Evolutionary conservation across 768 basidiomycete species (phyloP).

Genomic region (Leccinum rimulosum): DNA sequence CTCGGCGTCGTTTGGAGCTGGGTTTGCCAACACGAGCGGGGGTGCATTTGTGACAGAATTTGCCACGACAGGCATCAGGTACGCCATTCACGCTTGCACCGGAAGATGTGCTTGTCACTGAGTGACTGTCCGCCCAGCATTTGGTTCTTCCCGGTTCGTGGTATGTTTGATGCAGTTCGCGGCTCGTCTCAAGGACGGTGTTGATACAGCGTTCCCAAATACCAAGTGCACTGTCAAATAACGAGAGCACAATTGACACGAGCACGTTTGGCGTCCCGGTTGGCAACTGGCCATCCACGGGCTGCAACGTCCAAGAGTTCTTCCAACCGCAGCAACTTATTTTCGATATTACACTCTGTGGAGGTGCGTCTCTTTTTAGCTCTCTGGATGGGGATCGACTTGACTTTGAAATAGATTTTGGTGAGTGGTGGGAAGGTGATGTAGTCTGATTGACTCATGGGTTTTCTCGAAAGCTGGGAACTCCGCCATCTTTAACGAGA

Average conservation of each 20-base stretch:
- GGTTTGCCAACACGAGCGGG: slow-evolving; percentile 63
- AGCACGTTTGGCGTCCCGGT: slow-evolving; percentile 61
- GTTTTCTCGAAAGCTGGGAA: slow-evolving; percentile 44
- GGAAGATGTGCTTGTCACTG: neutral
- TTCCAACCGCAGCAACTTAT: slow-evolving; percentile 66
- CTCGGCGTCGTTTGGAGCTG: slow-evolving; percentile 58
- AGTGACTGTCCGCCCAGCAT: slow-evolving; percentile 15
- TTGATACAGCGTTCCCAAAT: slow-evolving; percentile 37
- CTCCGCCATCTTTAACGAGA: slow-evolving; percentile 50
- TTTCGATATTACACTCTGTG: slow-evolving; percentile 73
- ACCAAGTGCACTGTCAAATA: slow-evolving; percentile 45
- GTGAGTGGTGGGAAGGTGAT: slow-evolving; percentile 18
- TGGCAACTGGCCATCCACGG: slow-evolving; percentile 61
- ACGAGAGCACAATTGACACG: slow-evolving; percentile 52
- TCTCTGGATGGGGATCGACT: slow-evolving; percentile 16
- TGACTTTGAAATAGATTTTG: slow-evolving; percentile 28
- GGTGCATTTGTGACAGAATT: slow-evolving; percentile 78
- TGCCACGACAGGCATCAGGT: slow-evolving; percentile 64
- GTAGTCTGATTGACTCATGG: slow-evolving; percentile 6
- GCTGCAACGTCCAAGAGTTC: slow-evolving; percentile 51
- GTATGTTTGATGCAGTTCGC: neutral
- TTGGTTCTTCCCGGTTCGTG: slow-evolving; percentile 32
- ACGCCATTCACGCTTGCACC: slow-evolving; percentile 22
- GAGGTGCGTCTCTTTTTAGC: slow-evolving; percentile 38
- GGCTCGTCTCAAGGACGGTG: neutral